Evolutionary conservation across 768 basidiomycete genomes (phyloP).

Genomic region (Tylopilus cervinicoccineus): DNA sequence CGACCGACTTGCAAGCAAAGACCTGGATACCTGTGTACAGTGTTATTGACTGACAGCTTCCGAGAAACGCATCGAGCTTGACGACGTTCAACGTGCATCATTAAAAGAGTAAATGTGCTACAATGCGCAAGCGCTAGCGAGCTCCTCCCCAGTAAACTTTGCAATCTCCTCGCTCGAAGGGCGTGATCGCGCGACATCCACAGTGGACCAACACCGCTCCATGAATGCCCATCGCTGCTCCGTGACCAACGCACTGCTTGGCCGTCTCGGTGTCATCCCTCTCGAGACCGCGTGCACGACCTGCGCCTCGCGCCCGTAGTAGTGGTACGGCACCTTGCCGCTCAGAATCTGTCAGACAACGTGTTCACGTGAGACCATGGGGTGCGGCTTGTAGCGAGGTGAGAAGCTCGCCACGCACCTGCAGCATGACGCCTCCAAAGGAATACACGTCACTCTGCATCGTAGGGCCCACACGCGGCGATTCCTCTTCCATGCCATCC

Average conservation of each 20-base stretch:
- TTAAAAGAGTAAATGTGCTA: too few relatives aligned
- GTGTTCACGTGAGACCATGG: background rate
- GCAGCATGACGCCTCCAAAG: slow-evolving; percentile 20
- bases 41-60: too few relatives aligned
- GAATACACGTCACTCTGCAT: slow-evolving; percentile 17
- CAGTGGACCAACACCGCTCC: slow-evolving; percentile 20
- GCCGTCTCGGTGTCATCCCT: slow-evolving; percentile 1
- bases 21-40: too few relatives aligned
- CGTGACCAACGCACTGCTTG: background rate
- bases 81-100: too few relatives aligned
- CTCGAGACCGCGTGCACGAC: slow-evolving; percentile 10
- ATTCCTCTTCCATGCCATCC: background rate
- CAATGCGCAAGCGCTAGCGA: background rate
- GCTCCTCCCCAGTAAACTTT: slow-evolving; percentile 1
- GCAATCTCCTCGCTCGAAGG: slow-evolving; percentile 30
- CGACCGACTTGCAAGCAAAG: too few relatives aligned
- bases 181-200: slow-evolving; percentile 19
- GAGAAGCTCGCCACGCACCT: background rate
- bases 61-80: too few relatives aligned
- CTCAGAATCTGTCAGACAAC: slow-evolving; percentile 4
- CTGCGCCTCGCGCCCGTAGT: slow-evolving; percentile 7
- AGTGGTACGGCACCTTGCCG: slow-evolving; percentile 14
- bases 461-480: background rate
- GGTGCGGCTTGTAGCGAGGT: background rate
- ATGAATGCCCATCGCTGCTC: slow-evolving; percentile 12